These are phyloP conservation scores for Lactarius indigo DNA, from an alignment of 768 basidiomycete genomes.

Conservation along the genomic window DNA sequence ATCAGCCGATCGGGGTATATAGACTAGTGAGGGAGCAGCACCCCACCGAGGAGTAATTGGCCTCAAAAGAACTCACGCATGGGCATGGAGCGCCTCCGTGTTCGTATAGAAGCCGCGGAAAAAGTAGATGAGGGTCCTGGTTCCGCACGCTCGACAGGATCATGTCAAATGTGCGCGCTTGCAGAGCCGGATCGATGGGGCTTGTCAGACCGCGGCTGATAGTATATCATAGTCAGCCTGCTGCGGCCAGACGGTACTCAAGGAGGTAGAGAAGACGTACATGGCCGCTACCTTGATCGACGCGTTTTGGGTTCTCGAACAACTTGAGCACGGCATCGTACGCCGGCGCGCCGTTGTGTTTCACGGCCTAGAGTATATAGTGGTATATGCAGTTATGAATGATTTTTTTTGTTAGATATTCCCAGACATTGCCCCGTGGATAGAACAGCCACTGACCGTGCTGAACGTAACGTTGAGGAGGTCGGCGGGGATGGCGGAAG, in stretches of 20 bases:
- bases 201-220: constrained; percentile 61
- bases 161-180: constrained; percentile 61
- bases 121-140: constrained; percentile 64
- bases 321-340: constrained; percentile 69
- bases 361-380: constrained; percentile 53
- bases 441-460: constrained; percentile 38
- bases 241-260: neutral
- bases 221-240: constrained; percentile 6
- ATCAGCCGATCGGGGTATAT: neutral
- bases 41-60: constrained; percentile 65
- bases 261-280: constrained; percentile 35
- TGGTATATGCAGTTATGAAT: neutral
- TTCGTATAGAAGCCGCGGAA: constrained; percentile 60
- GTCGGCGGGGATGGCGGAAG: constrained; percentile 77
- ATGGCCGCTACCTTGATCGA: constrained; percentile 68
- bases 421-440: too few relatives aligned
- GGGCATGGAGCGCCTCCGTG: constrained; percentile 46
- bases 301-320: constrained; percentile 69
- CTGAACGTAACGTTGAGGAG: constrained; percentile 55
- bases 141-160: constrained; percentile 51
- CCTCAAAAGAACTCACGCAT: constrained; percentile 63
- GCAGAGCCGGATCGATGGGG: constrained; percentile 51
- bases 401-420: neutral
- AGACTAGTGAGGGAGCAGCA: neutral
- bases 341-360: constrained; percentile 69